These are phyloP conservation scores for Capronia americana DNA, from an alignment of 2,329 filamentous ascomycete genomes.

Conservation along the genomic window DNA sequence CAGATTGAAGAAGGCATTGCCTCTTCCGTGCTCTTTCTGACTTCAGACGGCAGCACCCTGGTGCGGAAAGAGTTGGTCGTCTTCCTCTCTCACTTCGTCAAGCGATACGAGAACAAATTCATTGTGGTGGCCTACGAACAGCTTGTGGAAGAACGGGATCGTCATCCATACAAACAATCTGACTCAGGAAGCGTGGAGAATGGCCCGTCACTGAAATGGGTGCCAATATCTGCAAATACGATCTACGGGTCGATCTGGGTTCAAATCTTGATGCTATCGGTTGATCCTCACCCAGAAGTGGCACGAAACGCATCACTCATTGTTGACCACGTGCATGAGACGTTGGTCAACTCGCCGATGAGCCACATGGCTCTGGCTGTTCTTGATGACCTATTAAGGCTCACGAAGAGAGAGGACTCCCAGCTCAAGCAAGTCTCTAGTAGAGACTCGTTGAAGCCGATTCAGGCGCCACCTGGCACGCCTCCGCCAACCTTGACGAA, in stretches of 20 bases:
- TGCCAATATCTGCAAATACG: conserved; percentile 78
- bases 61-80: conserved; percentile 92
- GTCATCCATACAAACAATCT: conserved; percentile 56
- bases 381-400: conserved; percentile 71
- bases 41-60: conserved; percentile 90
- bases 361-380: conserved; percentile 72
- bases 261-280: conserved; percentile 84
- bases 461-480: conserved; percentile 47
- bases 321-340: conserved; percentile 82
- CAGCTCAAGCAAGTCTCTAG: conserved; percentile 37
- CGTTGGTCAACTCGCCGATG: conserved; percentile 77
- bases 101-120: conserved; percentile 90
- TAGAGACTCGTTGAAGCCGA: conserved; percentile 33
- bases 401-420: conserved; percentile 34
- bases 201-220: conserved; percentile 43
- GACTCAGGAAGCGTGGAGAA: conserved; percentile 43
- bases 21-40: conserved; percentile 86
- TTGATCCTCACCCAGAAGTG: conserved; percentile 93
- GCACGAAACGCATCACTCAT: conserved; percentile 83
- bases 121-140: conserved; percentile 91
- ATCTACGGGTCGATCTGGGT: conserved; percentile 96
- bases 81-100: conserved; percentile 90
- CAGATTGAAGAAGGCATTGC: conserved; percentile 91
- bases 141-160: conserved; percentile 79
- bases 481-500: conserved; percentile 59